Evolutionary conservation across 2,329 filamentous ascomycete genomes (phyloP).

Genomic region (Chrysosphaeria jannelii): DNA sequence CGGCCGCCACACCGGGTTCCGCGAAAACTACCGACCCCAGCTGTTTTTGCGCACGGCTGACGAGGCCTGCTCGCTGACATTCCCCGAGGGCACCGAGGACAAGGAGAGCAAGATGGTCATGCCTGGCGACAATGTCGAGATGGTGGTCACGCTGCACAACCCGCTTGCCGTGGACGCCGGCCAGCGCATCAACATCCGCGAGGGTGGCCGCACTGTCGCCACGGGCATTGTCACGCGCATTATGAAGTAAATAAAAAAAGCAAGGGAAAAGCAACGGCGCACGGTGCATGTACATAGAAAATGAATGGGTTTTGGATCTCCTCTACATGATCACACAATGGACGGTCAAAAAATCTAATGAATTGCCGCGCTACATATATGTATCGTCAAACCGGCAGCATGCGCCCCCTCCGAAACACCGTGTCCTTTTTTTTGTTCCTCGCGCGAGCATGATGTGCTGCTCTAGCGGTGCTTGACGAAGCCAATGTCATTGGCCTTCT

Average conservation of each 20-base stretch:
- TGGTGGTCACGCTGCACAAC: constrained; percentile 63
- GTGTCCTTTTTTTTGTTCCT: background rate
- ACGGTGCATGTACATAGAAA: too few relatives aligned
- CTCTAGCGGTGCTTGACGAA: constrained; percentile 26
- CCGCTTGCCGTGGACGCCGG: constrained; percentile 71
- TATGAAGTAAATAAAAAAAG: constrained; percentile 13
- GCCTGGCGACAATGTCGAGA: constrained; percentile 97
- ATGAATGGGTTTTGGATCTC: too few relatives aligned
- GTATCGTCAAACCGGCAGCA: too few relatives aligned
- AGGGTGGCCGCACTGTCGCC: constrained; percentile 74
- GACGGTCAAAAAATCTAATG: too few relatives aligned
- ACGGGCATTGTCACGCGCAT: constrained; percentile 60
- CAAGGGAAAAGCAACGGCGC: background rate
- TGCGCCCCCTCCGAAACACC: too few relatives aligned
- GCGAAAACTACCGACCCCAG: constrained; percentile 88
- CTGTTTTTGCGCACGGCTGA: constrained; percentile 85
- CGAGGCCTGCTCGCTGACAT: constrained; percentile 47
- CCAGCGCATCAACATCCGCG: constrained; percentile 93
- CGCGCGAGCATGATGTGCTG: too few relatives aligned
- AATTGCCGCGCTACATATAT: too few relatives aligned
- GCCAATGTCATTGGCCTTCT: constrained; percentile 42
- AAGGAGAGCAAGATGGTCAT: constrained; percentile 54
- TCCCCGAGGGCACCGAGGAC: constrained; percentile 61
- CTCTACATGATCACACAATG: too few relatives aligned
- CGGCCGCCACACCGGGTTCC: constrained; percentile 87